Conservation (phyloP, 345 rosid species). For the Microcos paniculata region DNA sequence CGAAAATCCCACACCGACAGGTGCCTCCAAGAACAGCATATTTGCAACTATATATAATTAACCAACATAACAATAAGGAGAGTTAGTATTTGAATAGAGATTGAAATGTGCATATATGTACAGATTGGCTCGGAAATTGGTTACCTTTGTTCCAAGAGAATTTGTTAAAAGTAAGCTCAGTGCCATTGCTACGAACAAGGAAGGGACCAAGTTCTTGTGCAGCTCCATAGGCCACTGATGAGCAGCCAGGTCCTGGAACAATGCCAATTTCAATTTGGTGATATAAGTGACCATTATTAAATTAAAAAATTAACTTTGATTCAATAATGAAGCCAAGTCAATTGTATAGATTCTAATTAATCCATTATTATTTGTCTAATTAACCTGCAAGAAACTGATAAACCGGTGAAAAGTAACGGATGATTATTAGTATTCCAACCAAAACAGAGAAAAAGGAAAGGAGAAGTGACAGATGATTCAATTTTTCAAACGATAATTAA, state of each 20-base stretch:
- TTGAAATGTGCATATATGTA: background rate
- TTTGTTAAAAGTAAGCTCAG: conserved; percentile 40
- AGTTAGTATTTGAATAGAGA: background rate
- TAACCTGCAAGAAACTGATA: background rate
- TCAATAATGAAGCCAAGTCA: background rate
- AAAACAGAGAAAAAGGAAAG: background rate
- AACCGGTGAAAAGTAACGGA: background rate
- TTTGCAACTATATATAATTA: conserved; percentile 53
- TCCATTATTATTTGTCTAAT: background rate
- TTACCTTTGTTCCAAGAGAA: conserved; percentile 75
- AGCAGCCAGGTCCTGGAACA: conserved; percentile 78
- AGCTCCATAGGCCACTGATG: conserved; percentile 76
- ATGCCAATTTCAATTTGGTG: background rate
- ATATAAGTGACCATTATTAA: background rate
- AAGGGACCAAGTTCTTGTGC: conserved; percentile 83
- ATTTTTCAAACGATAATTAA: no score
- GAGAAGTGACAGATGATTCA: no score
- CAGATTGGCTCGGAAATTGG: background rate
- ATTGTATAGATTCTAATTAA: background rate
- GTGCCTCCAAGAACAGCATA: conserved; percentile 74
- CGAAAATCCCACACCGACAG: conserved; percentile 85
- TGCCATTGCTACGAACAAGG: conserved; percentile 38
- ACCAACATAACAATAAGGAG: background rate
- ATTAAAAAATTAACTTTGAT: no score
- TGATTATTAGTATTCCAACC: background rate